Conservation (phyloP, 129 eudicot genomes). For the Mikania micrantha region DNA sequence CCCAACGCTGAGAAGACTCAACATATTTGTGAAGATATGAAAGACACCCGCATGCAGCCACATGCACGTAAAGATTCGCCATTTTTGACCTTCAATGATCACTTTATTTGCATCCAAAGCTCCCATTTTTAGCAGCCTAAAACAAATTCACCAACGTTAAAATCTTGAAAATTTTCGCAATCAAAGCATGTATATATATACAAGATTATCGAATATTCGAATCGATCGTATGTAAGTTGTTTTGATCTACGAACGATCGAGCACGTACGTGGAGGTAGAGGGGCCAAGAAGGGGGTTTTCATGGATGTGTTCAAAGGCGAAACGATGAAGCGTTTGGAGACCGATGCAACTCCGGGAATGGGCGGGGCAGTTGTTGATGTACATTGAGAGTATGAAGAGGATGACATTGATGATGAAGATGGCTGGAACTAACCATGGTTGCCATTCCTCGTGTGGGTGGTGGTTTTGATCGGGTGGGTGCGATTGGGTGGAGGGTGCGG, state of each 20-base stretch:
- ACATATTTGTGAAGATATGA: conserved; percentile 73
- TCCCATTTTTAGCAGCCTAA: conserved; percentile 55
- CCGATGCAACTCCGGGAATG: conserved; percentile 42
- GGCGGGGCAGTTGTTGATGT: conserved; percentile 56
- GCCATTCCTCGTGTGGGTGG: conserved; percentile 30
- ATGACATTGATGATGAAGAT: conserved; percentile 33
- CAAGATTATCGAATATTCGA: too few relatives aligned
- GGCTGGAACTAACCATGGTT: conserved; percentile 58
- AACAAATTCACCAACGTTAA: neutral
- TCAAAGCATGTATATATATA: too few relatives aligned
- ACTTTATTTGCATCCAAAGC: conserved; percentile 56
- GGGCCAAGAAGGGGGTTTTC: conserved; percentile 91
- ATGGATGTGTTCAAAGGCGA: conserved; percentile 45
- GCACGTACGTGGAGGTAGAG: conserved; percentile 55
- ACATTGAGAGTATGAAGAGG: conserved; percentile 45
- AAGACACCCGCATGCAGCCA: conserved; percentile 87
- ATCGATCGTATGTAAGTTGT: too few relatives aligned
- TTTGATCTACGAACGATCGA: too few relatives aligned
- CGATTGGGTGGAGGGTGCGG: neutral
- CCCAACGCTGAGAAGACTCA: conserved; percentile 60
- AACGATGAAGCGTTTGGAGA: conserved; percentile 30
- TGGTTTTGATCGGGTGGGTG: neutral
- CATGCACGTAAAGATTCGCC: conserved; percentile 63
- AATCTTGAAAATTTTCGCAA: neutral
- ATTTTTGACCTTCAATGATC: conserved; percentile 39